These are phyloP conservation scores for Aspergillus costaricaensis DNA, from an alignment of 2,329 filamentous ascomycete genomes.

Conservation along the genomic window DNA sequence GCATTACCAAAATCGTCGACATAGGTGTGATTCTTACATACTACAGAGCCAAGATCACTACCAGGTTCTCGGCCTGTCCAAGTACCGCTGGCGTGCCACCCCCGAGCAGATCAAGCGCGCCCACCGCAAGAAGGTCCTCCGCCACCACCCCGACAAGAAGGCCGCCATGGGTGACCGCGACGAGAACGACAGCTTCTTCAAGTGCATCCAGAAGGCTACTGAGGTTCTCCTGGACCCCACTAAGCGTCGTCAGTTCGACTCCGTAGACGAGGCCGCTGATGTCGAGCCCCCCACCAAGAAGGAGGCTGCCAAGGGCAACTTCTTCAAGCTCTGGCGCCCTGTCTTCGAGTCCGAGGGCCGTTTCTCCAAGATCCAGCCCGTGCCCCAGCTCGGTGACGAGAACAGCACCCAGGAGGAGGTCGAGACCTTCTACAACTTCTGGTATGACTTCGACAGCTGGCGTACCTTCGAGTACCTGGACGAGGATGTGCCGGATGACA, in stretches of 20 bases:
- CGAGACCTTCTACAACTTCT: constrained; percentile 98
- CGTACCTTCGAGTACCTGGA: constrained; percentile 96
- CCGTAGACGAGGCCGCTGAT: constrained; percentile 90
- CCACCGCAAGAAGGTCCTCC: constrained; percentile 98
- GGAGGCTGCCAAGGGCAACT: constrained; percentile 80
- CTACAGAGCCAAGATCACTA: constrained; percentile 90
- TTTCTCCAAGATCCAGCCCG: constrained; percentile 89
- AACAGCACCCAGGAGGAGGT: constrained; percentile 86
- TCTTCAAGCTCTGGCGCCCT: constrained; percentile 89
- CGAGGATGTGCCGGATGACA: constrained; percentile 98
- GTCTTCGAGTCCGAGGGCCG: constrained; percentile 91
- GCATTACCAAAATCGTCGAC: constrained; percentile 21
- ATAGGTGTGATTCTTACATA: constrained; percentile 15
- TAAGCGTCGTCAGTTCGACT: constrained; percentile 94
- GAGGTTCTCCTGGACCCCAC: constrained; percentile 89
- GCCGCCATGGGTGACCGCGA: constrained; percentile 83
- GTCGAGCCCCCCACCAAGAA: constrained; percentile 93
- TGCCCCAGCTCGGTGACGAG: constrained; percentile 81
- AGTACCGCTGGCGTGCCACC: constrained; percentile 88
- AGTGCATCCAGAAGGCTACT: constrained; percentile 98
- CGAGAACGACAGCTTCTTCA: constrained; percentile 96
- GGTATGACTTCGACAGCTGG: constrained; percentile 99
- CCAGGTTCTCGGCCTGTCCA: constrained; percentile 87
- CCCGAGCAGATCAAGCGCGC: constrained; percentile 99
- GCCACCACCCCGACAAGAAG: constrained; percentile 99